A percentile compares a stretch with the other conserved stretches of the same genome.
Conservation (phyloP, 352 stramenopile species). For the Poterioochromonas sp. region DNA sequence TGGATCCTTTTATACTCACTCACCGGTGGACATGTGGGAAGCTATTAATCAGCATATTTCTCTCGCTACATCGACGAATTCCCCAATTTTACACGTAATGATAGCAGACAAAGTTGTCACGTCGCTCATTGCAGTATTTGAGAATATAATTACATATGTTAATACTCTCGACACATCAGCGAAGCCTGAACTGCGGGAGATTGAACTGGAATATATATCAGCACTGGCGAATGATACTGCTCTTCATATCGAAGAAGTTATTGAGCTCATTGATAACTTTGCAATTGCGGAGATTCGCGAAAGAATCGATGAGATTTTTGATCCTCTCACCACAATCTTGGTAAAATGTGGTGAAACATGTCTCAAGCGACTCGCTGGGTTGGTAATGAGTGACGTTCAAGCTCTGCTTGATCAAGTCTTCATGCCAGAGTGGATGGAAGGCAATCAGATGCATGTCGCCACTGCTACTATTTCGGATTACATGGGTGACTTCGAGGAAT, state of each 20-base stretch:
- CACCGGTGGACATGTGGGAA: slow-evolving; percentile 12
- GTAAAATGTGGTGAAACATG: slow-evolving; percentile 14
- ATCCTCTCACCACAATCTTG: slow-evolving; percentile 16
- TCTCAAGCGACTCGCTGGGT: background rate
- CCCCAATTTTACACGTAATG: slow-evolving; percentile 21
- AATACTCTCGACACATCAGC: background rate
- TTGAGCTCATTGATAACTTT: slow-evolving; percentile 22
- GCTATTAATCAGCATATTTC: slow-evolving; percentile 23
- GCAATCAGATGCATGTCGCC: background rate
- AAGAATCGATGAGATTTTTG: slow-evolving; percentile 29
- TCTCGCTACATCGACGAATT: slow-evolving; percentile 10
- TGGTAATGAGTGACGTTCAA: slow-evolving; percentile 16
- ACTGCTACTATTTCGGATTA: slow-evolving; percentile 29
- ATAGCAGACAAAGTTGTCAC: slow-evolving; percentile 19
- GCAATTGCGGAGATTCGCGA: slow-evolving; percentile 5
- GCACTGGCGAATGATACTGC: slow-evolving; percentile 7
- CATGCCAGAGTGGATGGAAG: background rate
- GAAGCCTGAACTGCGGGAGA: background rate
- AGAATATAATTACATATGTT: background rate
- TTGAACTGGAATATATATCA: slow-evolving; percentile 20
- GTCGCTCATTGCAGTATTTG: background rate
- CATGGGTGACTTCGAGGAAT: slow-evolving; percentile 12
- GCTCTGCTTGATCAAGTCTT: background rate
- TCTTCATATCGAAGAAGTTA: slow-evolving; percentile 21
- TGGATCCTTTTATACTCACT: slow-evolving; percentile 21